Conservation (phyloP, 164 flowering plant genomes). For the Berberis vulgaris region DNA sequence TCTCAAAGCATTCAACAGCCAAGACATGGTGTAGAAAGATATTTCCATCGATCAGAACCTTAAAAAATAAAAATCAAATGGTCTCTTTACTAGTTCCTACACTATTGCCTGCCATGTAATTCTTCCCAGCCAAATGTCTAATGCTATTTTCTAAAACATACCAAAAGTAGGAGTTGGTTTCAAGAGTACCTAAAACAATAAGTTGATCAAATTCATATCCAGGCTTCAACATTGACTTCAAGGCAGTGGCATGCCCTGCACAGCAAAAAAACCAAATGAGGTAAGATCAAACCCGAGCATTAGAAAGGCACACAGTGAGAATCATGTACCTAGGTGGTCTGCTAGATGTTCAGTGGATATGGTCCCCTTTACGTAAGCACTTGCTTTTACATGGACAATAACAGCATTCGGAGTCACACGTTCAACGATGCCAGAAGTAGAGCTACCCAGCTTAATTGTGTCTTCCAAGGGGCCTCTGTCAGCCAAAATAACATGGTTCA, state of each 20-base stretch:
- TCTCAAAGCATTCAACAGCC: too few species aligned
- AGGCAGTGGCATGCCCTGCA: conserved; percentile 51
- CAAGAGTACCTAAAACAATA: conserved; percentile 62
- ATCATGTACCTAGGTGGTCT: conserved; percentile 60
- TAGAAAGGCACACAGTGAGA: neutral
- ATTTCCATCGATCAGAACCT: too few species aligned
- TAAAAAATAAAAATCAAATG: too few species aligned
- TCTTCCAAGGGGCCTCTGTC: conserved; percentile 49
- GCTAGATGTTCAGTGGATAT: conserved; percentile 74
- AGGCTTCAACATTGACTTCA: conserved; percentile 71
- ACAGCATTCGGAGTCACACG: conserved; percentile 41
- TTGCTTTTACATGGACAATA: conserved; percentile 36
- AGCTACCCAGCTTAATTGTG: conserved; percentile 48
- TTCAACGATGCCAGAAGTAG: conserved; percentile 78
- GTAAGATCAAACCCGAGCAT: conserved; percentile 1
- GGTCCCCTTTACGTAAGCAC: conserved; percentile 54
- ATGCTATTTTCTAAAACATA: neutral
- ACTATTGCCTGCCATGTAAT: neutral
- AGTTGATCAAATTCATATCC: conserved; percentile 73
- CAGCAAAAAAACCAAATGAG: conserved; percentile 3
- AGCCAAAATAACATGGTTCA: conserved; percentile 1
- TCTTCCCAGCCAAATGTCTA: neutral
- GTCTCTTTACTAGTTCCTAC: too few species aligned
- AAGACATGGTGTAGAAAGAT: too few species aligned
- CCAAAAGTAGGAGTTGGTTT: neutral